Base-by-base conservation (phyloP, 2,329 filamentous ascomycete genomes). In the Sarocladiaceae sp. region DNA sequence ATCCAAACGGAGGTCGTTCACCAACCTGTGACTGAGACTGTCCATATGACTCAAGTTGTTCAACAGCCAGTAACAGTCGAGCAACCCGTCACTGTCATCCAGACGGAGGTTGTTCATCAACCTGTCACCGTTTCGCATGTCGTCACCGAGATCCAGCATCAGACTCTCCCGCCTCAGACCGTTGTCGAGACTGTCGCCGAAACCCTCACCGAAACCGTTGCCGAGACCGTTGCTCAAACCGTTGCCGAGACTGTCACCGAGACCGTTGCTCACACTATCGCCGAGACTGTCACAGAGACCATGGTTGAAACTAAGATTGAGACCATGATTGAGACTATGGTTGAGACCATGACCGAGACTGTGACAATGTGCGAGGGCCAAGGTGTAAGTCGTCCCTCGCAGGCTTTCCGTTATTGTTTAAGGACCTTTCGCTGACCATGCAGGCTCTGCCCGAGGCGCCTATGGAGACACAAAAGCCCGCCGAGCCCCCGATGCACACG, bases 241-340 rank as follows among this genome's bases (percentile, higher is more conserved):
- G 12, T 41, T n/a, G 19, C 15, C 9, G 34, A 18, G 34, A 32
- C 32, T 5, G 34, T 45, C 11, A 19, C 35, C 10, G 51, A 53
- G 13, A 55, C 53, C 7, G 49, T 48, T 12, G 43, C 47, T 9
- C 24, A 48, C 33, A 48, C 47, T 16, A 26, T 46, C 15, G 24
- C 23, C 7, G 13, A 44, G 16, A 43, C 40, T 21, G 37, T 58
- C 35, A 57, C 52, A 15, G 19, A 46, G 24, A 41, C 41, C 26
- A 26, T 40, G 19, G 27, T 35, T 12, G 52, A 53, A n/a, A 55
- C 53, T 9, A 49, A 47, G 12, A 55, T 51, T 29, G 39, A 52
- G 31, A 48, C 48, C 6, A 43, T 32, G 13, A 43, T 24, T 7
- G 26, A 43, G 27, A 43, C 40, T 11, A 21, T 32, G 27, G 18